These are phyloP conservation scores for Oryza meyeriana DNA, from an alignment of 176 grass and related monocot genomes.

Conservation along the genomic window DNA sequence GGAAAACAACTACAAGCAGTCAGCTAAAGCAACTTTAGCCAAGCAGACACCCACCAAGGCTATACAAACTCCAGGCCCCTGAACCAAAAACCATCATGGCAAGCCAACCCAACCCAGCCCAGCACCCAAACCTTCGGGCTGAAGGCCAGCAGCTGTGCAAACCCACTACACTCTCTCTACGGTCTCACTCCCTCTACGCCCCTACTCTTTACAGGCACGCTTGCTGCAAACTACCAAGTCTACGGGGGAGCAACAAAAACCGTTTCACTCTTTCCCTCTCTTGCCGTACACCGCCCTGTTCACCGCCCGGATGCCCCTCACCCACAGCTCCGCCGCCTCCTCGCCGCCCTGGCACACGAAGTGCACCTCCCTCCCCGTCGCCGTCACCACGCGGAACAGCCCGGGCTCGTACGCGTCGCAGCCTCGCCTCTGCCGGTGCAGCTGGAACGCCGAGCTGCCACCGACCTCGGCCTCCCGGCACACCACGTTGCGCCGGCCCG, in stretches of 20 bases:
- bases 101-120: slow-evolving; percentile 28
- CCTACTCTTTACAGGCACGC: slow-evolving; percentile 42
- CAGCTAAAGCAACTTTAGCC: slow-evolving; percentile 42
- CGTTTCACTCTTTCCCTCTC: slow-evolving; percentile 24
- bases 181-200: background rate
- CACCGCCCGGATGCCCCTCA: slow-evolving; percentile 73
- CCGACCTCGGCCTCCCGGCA: slow-evolving; percentile 75
- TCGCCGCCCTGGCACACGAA: slow-evolving; percentile 79
- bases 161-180: slow-evolving; percentile 21
- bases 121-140: slow-evolving; percentile 75
- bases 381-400: slow-evolving; percentile 80
- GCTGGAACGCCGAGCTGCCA: slow-evolving; percentile 68
- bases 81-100: slow-evolving; percentile 60
- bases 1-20: slow-evolving; percentile 1
- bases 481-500: slow-evolving; percentile 61
- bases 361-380: slow-evolving; percentile 81
- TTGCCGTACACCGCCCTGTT: slow-evolving; percentile 46
- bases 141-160: slow-evolving; percentile 43
- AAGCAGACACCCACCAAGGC: slow-evolving; percentile 11
- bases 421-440: slow-evolving; percentile 46
- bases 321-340: slow-evolving; percentile 86
- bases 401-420: slow-evolving; percentile 56
- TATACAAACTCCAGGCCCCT: slow-evolving; percentile 42
- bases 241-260: background rate
- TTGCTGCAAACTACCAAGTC: slow-evolving; percentile 37